These are phyloP conservation scores for Aspergillus bridgeri DNA, from an alignment of 495 filamentous ascomycete species.

Conservation along the genomic window DNA sequence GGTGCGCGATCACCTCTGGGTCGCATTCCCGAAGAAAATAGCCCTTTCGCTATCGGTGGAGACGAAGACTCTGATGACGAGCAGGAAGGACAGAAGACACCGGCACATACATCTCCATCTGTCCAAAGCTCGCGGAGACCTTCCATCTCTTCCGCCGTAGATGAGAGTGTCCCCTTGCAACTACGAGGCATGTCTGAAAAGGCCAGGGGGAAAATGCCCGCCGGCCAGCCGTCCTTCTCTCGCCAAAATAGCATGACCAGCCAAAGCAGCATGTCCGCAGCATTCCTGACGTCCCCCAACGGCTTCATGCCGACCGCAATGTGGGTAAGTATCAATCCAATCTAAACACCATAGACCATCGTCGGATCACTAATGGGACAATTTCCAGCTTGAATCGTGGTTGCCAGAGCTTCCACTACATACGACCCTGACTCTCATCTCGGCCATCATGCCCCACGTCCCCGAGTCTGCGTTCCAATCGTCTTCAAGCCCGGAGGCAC, in stretches of 20 bases:
- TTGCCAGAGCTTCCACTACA: constrained; percentile 88
- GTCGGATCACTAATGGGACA: constrained; percentile 9
- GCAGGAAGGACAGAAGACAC: constrained; percentile 60
- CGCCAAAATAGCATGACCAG: constrained; percentile 90
- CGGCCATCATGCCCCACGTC: constrained; percentile 47
- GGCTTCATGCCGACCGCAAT: constrained; percentile 73
- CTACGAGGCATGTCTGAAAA: constrained; percentile 98
- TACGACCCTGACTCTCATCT: constrained; percentile 79
- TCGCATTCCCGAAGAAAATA: constrained; percentile 77
- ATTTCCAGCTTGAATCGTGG: constrained; percentile 83
- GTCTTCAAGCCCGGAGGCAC: constrained; percentile 22
- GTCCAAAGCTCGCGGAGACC: constrained; percentile 65
- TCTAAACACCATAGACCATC: neutral
- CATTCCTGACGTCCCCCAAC: constrained; percentile 47
- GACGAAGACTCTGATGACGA: constrained; percentile 82
- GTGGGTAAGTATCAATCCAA: constrained; percentile 52
- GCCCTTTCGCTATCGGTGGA: constrained; percentile 85
- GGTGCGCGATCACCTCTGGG: constrained; percentile 59
- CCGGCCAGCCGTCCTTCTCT: constrained; percentile 75
- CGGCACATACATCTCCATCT: constrained; percentile 68
- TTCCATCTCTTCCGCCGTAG: constrained; percentile 67
- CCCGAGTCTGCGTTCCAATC: constrained; percentile 37
- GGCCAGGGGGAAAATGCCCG: constrained; percentile 95
- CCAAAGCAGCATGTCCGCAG: constrained; percentile 61
- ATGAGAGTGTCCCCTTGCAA: constrained; percentile 83